Conservation (phyloP, 768 basidiomycete species). For the Termitomyces heimii region DNA sequence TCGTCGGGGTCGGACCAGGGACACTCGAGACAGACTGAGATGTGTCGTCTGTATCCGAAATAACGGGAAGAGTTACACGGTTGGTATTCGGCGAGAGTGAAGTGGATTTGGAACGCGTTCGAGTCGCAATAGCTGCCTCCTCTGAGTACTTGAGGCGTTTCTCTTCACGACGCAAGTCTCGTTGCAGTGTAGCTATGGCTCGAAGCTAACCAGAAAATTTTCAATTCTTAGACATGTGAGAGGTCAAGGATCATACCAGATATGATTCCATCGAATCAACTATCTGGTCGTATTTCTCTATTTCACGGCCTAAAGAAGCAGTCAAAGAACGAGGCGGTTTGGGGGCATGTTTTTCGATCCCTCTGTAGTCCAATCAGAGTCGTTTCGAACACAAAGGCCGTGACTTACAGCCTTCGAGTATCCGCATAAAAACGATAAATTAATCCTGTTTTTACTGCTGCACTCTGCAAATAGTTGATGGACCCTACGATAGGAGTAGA, state of each 20-base stretch:
- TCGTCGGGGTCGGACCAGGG: slow-evolving; percentile 22
- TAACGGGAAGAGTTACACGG: slow-evolving; percentile 12
- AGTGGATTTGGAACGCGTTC: slow-evolving; percentile 17
- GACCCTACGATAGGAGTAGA: background rate
- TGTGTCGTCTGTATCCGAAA: slow-evolving; percentile 4
- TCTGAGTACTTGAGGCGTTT: slow-evolving; percentile 38
- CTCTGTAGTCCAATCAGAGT: slow-evolving; percentile 28
- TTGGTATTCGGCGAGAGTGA: slow-evolving; percentile 19
- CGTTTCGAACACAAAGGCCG: background rate
- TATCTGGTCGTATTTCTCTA: slow-evolving; percentile 76
- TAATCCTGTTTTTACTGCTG: slow-evolving; percentile 66
- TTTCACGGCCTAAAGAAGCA: slow-evolving; percentile 60
- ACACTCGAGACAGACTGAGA: slow-evolving; percentile 3
- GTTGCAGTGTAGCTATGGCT: slow-evolving; percentile 65
- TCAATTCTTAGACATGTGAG: background rate
- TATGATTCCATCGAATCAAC: slow-evolving; percentile 75
- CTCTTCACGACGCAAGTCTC: slow-evolving; percentile 62
- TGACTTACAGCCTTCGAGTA: slow-evolving; percentile 53
- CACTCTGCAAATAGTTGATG: slow-evolving; percentile 33
- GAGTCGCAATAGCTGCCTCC: slow-evolving; percentile 25
- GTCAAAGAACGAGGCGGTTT: slow-evolving; percentile 62
- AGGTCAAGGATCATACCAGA: slow-evolving; percentile 38
- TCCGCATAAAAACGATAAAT: slow-evolving; percentile 68
- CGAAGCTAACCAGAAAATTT: slow-evolving; percentile 41
- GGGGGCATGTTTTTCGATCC: slow-evolving; percentile 49